phyloP scores from a whole-genome alignment of 1,284 basidiomycete species.

The Xerocomus minutiporus region DNA sequence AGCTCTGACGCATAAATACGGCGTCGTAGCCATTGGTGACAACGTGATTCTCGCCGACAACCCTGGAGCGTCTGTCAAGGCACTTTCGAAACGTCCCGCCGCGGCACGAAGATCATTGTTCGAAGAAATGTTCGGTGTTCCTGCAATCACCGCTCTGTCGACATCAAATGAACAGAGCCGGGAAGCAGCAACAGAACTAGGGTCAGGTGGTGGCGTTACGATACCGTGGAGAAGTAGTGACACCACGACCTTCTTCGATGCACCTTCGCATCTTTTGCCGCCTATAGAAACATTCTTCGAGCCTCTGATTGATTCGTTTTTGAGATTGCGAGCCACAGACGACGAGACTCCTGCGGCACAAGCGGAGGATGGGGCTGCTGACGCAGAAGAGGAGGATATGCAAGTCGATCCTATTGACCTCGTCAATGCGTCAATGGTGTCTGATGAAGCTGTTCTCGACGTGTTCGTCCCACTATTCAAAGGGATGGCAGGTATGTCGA shows the following conservation, averaged over 20 bases:
- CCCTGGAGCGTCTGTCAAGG: constrained; percentile 41
- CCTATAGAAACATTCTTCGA: constrained; percentile 74
- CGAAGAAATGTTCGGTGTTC: constrained; percentile 79
- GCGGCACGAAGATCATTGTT: constrained; percentile 60
- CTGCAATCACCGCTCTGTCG: constrained; percentile 46
- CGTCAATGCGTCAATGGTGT: constrained; percentile 7
- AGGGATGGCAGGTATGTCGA: constrained; percentile 25
- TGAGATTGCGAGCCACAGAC: constrained; percentile 41
- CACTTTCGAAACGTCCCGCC: constrained; percentile 36
- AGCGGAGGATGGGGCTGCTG: constrained; percentile 19
- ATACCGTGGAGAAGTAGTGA: constrained; percentile 40
- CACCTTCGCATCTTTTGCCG: constrained; percentile 77
- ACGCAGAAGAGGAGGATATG: constrained; percentile 43
- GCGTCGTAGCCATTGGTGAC: constrained; percentile 62
- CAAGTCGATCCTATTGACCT: constrained; percentile 34
- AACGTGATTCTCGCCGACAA: constrained; percentile 39
- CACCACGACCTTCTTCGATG: constrained; percentile 57
- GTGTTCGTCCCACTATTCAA: constrained; percentile 28
- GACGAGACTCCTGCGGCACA: constrained; percentile 25
- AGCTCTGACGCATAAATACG: constrained; percentile 63
- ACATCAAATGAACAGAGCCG: constrained; percentile 11
- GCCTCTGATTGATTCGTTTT: constrained; percentile 62
- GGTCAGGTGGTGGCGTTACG: constrained; percentile 16
- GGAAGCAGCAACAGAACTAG: constrained; percentile 16
- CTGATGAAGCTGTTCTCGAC: constrained; percentile 18